Percentiles rank a stretch among this genome's conserved stretches.
These are phyloP conservation scores for Barnettozyma populi DNA, from an alignment of 805 yeast species.

Conservation along the genomic window DNA sequence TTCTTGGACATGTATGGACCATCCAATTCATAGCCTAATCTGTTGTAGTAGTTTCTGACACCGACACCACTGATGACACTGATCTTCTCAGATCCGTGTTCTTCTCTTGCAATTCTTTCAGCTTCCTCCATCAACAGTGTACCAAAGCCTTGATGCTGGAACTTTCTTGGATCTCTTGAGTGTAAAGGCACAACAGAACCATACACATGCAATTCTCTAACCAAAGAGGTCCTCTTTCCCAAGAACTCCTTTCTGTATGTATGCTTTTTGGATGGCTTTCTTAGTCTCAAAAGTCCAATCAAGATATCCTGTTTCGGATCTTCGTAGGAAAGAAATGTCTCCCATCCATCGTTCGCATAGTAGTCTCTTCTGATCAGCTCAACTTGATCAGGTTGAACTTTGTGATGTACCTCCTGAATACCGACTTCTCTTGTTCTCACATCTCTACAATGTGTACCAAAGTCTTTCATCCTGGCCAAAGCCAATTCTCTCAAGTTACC, in stretches of 20 bases:
- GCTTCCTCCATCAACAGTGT: slow-evolving; percentile 98
- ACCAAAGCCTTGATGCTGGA: slow-evolving; percentile 99
- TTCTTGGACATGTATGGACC: slow-evolving; percentile 96
- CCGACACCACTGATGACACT: slow-evolving; percentile 97
- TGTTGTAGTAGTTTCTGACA: slow-evolving; percentile 91
- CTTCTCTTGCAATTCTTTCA: slow-evolving; percentile 89
- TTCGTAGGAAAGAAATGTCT: slow-evolving; percentile 91
- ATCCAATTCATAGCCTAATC: slow-evolving; percentile 85
- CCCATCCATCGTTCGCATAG: slow-evolving; percentile 98
- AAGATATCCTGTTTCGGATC: slow-evolving; percentile 95
- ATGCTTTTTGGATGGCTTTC: slow-evolving; percentile 83
- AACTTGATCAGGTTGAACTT: slow-evolving; percentile 94
- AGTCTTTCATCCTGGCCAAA: slow-evolving; percentile 94
- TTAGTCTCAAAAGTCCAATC: slow-evolving; percentile 81
- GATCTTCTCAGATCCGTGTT: slow-evolving; percentile 87
- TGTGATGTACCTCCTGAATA: slow-evolving; percentile 96
- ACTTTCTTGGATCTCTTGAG: slow-evolving; percentile 93
- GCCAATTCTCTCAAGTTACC: slow-evolving; percentile 96
- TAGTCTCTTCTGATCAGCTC: slow-evolving; percentile 94
- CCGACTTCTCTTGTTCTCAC: slow-evolving; percentile 98
- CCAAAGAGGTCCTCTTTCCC: slow-evolving; percentile 81
- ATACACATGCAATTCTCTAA: slow-evolving; percentile 95
- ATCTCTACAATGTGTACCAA: slow-evolving; percentile 93
- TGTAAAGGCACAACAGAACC: slow-evolving; percentile 97
- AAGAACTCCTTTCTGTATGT: slow-evolving; percentile 88